Base-by-base conservation (phyloP, 2,329 filamentous ascomycete genomes). In the Clarireedia monteithiana region DNA sequence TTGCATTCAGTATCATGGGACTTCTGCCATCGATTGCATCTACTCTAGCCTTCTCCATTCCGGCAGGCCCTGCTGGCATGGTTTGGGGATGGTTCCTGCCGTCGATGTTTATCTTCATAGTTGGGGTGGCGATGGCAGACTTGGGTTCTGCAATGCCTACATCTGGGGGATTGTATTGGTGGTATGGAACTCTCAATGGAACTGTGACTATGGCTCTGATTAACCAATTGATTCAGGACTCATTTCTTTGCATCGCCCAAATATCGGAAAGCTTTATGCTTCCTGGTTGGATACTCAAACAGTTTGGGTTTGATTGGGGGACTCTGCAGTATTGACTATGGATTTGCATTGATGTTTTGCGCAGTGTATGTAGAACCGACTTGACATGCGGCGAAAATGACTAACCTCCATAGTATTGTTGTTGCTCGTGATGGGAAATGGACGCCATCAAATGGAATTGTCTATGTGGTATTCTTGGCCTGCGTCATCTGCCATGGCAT, bases 1-100 rank as follows among this genome's bases (percentile, higher is more conserved):
- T 81, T 57, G 78, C 77, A 2, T 81, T 81, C 58, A 76, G 74
- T 63, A 80, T 84, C 61, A 84, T 85, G 79, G 80, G 81, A 2
- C 66, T 84, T 6, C 69, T 84, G 1, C 80, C 81, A 1, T 83
- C 80, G 4, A 83, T 84, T 59, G 80, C 81, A 5, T 79, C 77
- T 30, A 83, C 81, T 0, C 68, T 84, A 12, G 66, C 78, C 0
- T 84, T 83, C 61, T 82, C 79, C 4, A 72, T 84, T 42, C 79
- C 81, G 1, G 77, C 80, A 5, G 81, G 81, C 0, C 80, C 80
- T 1, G 79, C 75, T 3, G 81, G 81, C 4, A 80, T 84, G 75
- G 79, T 84, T 53, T 84, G 81, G 80, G 77, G 78, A 2, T 84
- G 80, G 81, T 78, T 84, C 58, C 66, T 77, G n/a, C 80, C 80